These are phyloP conservation scores for Penicillium sp. DNA, from an alignment of 2,329 filamentous ascomycete species.

Conservation along the genomic window DNA sequence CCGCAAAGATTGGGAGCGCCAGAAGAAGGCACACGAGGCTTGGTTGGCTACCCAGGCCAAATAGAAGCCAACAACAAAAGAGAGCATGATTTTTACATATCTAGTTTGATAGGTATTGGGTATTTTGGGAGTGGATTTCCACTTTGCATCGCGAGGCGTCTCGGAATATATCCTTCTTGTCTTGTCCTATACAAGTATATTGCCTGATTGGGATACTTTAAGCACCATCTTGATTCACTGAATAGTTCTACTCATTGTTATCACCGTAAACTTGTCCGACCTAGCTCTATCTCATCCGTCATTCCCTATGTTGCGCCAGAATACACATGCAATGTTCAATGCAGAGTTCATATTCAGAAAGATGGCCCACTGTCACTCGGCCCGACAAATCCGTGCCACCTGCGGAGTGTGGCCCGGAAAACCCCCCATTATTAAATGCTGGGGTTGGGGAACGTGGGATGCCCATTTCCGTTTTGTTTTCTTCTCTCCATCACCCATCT, in stretches of 20 bases:
- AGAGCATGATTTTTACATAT: not conserved
- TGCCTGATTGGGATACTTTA: constrained; percentile 1
- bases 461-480: not conserved
- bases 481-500: not conserved
- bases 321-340: not conserved
- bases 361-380: not conserved
- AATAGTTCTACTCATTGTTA: not conserved
- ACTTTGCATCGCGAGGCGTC: constrained; percentile 22
- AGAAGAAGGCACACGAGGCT: constrained; percentile 63
- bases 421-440: not conserved
- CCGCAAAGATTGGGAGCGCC: constrained; percentile 83
- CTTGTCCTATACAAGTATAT: constrained; percentile 4
- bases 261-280: not conserved
- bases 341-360: not conserved
- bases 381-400: not conserved
- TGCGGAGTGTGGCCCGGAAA: not conserved
- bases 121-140: constrained; percentile 2
- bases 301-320: not conserved
- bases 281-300: not conserved
- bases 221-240: not conserved
- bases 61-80: constrained; percentile 10
- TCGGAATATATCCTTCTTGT: constrained; percentile 8
- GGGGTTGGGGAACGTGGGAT: constrained; percentile 1
- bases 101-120: constrained; percentile 3
- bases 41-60: constrained; percentile 25